Evolutionary conservation across 495 filamentous ascomycete genomes (phyloP), one percentile per base, ranked within the genome.

Genomic region (Tuber aestivum): DNA sequence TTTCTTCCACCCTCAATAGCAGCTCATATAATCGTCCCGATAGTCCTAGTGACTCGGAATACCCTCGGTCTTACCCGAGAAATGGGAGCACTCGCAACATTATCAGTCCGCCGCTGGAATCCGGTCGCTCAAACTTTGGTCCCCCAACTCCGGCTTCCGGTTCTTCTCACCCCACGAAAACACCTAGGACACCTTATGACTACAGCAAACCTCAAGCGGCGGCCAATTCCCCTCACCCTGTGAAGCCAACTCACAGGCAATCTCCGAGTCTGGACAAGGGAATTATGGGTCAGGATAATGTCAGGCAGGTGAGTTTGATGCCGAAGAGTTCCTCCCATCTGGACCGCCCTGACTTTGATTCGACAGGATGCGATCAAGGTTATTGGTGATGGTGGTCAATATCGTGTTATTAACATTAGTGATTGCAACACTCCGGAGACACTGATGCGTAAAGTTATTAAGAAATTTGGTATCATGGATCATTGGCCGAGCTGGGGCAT

Each of bases 371-470:
- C 81, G 50, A 80, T 83, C 65, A 83, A 81, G 73, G 92, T 98
- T 50, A 97, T 98, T 80, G 97, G 94, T 76, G 92, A 91, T 41
- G 93, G 91, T 68, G 92, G 93, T n/a, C 90, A 92, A 74, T 97
- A 94, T 42, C 94, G 94, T 83, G 94, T 97, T 10, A 88, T 98
- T 73, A 92, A 94, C 82, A 91, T 98, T 71, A 91, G 92, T 73
- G 92, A 91, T 77, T 97, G 93, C 87, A 93, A 91, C 81, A 96
- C 92, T 2, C 89, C 92, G 44, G 95, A 98, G 77, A 93, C 97
- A 74, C 91, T 99, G 72, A 92, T 97, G 84, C 86, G 92, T 40
- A 90, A 90, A 75, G 95, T 95, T 3, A 84, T 97, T 37, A 91
- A 89, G 78, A 98, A 98, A 82, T 91, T 97, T 75, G 87, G 86